Evolutionary conservation across 23 red algal genomes (phyloP), one percentile per base, ranked within the genome.

Genomic region (Gracilariopsis chorda): DNA sequence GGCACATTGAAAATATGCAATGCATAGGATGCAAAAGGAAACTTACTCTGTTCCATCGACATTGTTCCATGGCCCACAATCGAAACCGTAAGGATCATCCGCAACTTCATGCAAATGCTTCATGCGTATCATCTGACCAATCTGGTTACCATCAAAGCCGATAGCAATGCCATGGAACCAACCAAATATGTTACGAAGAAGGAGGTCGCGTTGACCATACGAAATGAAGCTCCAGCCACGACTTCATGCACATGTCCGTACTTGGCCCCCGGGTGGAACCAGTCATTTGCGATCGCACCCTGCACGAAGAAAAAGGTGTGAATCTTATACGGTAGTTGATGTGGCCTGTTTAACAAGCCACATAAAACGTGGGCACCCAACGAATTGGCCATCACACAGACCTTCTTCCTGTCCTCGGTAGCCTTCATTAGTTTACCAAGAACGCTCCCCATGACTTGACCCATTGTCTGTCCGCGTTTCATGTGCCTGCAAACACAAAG

Each of bases 241-340:
- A 45, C 27, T 48, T 62, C 33, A 23, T 78, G 62, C 29, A 73
- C 45, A 17, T 64, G 48, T 33, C 65, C 48, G 37, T 62, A 89
- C 34, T 19, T 62, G 17, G 49, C 33, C 16, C 68, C 70, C 12
- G 58, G 35, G 3, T 58, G 49, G 47, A 89, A 89, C 32, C 53
- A 55, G 0, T 78, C 68, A 2, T 51, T 21, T 10, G 85, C 55
- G 43, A 89, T 89, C n/a, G 85, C 85, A 39, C 85, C 85, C 52
- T 89, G 85, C 28, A 89, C 85, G 29, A 89, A 89, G 68, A 89
- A 89, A 5, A 89, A 67, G 17, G 85, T 89, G 42, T 89, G 85
- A 29, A 89, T 58, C 48, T 89, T 89, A 27, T 89, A 77, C 16
- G 85, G 85, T 33, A 89, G 72, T 2, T 3, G 12, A 20, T 78